phyloP scores from a whole-genome alignment of 768 basidiomycete genomes.

The Pleurotus tuber-regium region DNA sequence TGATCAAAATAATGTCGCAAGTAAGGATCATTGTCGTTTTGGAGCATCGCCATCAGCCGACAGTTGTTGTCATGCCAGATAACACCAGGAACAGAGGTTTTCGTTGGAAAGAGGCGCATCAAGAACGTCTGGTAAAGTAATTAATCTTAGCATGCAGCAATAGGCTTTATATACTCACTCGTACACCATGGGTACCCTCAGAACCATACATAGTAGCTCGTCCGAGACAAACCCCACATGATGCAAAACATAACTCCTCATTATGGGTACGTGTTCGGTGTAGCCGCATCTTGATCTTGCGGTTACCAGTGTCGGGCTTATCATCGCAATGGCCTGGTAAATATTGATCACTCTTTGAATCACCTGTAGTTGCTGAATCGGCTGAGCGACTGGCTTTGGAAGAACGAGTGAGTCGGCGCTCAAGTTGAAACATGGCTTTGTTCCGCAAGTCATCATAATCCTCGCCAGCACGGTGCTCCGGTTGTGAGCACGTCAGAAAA shows the following conservation, averaged over 20 bases:
- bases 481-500: conserved; percentile 17
- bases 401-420: conserved; percentile 17
- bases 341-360: too few relatives aligned
- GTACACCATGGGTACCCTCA: conserved; percentile 26
- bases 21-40: conserved; percentile 13
- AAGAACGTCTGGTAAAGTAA: conserved; percentile 17
- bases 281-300: conserved; percentile 23
- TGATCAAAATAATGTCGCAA: conserved; percentile 16
- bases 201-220: conserved; percentile 30
- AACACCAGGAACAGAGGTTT: conserved; percentile 19
- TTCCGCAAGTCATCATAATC: conserved; percentile 13
- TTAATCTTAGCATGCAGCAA: background rate
- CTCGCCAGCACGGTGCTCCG: conserved; percentile 23
- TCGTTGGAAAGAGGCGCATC: conserved; percentile 21
- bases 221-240: conserved; percentile 31
- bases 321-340: conserved; percentile 23
- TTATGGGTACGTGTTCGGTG: conserved; percentile 30
- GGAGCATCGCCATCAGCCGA: conserved; percentile 17
- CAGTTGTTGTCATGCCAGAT: conserved; percentile 31
- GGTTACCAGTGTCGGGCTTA: conserved; percentile 22
- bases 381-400: too few relatives aligned
- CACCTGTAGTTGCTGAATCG: too few relatives aligned
- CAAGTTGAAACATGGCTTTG: conserved; percentile 27
- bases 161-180: conserved; percentile 16
- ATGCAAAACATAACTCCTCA: conserved; percentile 27